Conservation (phyloP, 2,329 filamentous ascomycete species). For the Fonsecaea pugnacius region DNA sequence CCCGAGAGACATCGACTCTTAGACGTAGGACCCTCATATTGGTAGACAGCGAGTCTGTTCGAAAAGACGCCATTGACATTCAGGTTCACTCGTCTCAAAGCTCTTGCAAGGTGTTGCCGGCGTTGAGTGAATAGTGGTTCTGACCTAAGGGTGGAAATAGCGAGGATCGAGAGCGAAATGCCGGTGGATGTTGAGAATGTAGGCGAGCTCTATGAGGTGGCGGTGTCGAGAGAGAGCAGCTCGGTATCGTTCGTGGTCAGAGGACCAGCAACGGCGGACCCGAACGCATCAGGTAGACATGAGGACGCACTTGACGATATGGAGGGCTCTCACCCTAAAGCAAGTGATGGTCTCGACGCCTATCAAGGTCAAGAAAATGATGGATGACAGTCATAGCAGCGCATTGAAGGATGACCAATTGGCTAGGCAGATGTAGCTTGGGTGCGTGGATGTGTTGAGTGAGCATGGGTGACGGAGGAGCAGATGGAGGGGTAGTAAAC, state of each 20-base stretch:
- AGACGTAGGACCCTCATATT: slow-evolving; percentile 16
- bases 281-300: background rate
- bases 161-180: background rate
- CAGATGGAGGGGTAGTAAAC: slow-evolving; percentile 13
- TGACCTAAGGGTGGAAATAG: background rate
- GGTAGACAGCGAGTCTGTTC: background rate
- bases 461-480: slow-evolving; percentile 6
- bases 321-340: background rate
- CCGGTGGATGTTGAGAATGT: background rate
- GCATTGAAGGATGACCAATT: slow-evolving; percentile 16
- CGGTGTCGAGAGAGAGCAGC: background rate
- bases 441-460: background rate
- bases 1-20: slow-evolving; percentile 19
- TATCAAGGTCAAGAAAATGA: background rate
- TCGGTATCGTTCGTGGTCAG: background rate
- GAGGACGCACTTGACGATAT: slow-evolving; percentile 1
- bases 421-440: background rate
- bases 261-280: slow-evolving; percentile 1
- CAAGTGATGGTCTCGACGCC: background rate
- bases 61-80: background rate
- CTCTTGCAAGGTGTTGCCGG: background rate
- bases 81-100: background rate
- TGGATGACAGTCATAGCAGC: background rate
- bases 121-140: background rate
- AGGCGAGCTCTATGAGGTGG: background rate